Evolutionary conservation across 2,329 filamentous ascomycete genomes (phyloP), one percentile per base, ranked within the genome.

Genomic region (Akanthomyces muscarius): DNA sequence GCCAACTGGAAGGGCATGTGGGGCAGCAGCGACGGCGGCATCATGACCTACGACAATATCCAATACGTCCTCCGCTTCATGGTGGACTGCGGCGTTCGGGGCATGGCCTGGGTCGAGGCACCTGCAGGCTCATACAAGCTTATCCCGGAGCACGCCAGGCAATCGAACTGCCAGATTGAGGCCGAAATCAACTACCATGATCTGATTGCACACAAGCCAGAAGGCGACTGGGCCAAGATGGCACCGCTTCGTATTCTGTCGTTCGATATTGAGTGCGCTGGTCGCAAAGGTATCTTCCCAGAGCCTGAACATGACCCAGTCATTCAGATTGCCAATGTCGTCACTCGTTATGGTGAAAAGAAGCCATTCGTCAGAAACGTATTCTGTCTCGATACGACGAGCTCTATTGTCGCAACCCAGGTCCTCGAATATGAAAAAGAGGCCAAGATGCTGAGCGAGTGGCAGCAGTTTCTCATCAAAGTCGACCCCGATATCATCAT

Each of bases 241-340:
- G 95, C 96, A 0, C 95, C 95, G 0, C 81, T 99, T 4, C 88
- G 95, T 65, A 89, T 97, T 53, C 78, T 99, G 52, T 98, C 95
- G 5, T 98, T 99, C 71, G 95, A 99, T 85, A 99, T 99, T 69
- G 95, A 99, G 76, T 99, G 95, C 75, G 95, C 95, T 69, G 95
- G 95, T 58, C 90, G 96, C 69, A 98, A 99, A 77, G 95, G 95
- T 67, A 90, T 99, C 71, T 99, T 99, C 71, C 95, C 96, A 0
- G 95, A 99, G 75, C 88, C 96, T 11, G 87, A 94, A 65, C 79
- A 91, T 23, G 95, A 99, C 70, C 92, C 94, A 0, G 93, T 99
- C 67, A 99, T 99, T 68, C 95, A 99, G 74, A 99, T 99, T 67
- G 95, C 95, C 63, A 98, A 97, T 70, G 86, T 98, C 6, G 94